These are phyloP conservation scores for Ustanciosporium gigantosporum DNA, from an alignment of 1,284 basidiomycete genomes.

Conservation along the genomic window DNA sequence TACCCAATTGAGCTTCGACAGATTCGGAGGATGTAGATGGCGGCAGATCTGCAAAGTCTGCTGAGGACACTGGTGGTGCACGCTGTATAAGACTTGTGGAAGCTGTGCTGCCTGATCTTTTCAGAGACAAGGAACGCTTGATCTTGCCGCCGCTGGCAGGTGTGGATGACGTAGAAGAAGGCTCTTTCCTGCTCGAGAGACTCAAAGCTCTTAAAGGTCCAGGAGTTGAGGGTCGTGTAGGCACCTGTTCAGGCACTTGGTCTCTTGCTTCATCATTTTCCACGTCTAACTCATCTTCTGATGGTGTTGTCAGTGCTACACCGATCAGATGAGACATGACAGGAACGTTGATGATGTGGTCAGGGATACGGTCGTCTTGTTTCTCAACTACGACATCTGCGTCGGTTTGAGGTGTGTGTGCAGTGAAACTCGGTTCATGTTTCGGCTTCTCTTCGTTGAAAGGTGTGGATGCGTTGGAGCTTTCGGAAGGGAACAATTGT, in stretches of 20 bases:
- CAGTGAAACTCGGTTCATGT: too few species aligned
- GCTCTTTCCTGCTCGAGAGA: slow-evolving; percentile 15
- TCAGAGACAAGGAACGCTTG: slow-evolving; percentile 37
- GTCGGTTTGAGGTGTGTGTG: not conserved
- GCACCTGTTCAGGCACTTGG: slow-evolving; percentile 9
- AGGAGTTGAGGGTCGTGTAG: slow-evolving; percentile 5
- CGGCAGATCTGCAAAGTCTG: slow-evolving; percentile 28
- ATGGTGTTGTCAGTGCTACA: too few species aligned
- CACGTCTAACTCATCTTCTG: too few species aligned
- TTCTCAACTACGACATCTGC: not conserved
- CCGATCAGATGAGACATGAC: too few species aligned
- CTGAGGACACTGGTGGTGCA: slow-evolving; percentile 42
- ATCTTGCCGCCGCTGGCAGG: slow-evolving; percentile 17
- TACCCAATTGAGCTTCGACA: too few species aligned
- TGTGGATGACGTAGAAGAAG: too few species aligned
- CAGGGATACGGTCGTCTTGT: too few species aligned
- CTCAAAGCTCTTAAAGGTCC: slow-evolving; percentile 10
- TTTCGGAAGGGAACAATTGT: slow-evolving; percentile 22
- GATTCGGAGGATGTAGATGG: not conserved
- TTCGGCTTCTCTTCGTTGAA: too few species aligned
- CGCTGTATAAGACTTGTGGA: slow-evolving; percentile 24
- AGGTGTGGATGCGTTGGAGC: too few species aligned
- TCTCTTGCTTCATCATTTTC: slow-evolving; percentile 22
- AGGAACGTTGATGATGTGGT: too few species aligned
- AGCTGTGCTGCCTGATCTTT: slow-evolving; percentile 19